Conservation (phyloP, 768 basidiomycete species). For the Termitomyces sp. region DNA sequence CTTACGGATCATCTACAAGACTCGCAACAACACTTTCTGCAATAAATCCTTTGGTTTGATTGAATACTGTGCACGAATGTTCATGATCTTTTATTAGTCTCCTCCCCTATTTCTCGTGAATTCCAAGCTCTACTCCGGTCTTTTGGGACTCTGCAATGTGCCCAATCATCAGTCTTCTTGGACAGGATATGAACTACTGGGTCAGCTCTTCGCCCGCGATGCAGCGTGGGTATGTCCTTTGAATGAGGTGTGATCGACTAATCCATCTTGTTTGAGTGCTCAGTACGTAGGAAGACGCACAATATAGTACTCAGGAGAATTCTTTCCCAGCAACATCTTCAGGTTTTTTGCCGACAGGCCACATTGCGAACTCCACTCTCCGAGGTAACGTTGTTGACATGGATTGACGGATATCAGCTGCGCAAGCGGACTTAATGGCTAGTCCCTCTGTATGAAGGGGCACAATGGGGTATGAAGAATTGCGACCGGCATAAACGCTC, state of each 20-base stretch:
- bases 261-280: neutral
- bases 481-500: neutral
- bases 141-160: slow-evolving; percentile 22
- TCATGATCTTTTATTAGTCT: neutral
- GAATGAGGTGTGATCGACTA: no score
- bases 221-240: neutral
- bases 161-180: neutral
- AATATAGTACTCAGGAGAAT: neutral
- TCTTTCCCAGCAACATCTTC: neutral
- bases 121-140: slow-evolving; percentile 35
- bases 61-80: neutral
- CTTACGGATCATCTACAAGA: neutral
- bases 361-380: neutral
- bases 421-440: neutral
- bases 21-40: neutral
- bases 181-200: neutral
- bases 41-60: neutral
- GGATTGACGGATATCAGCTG: neutral
- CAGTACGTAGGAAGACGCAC: neutral
- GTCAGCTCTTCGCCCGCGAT: neutral
- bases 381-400: neutral
- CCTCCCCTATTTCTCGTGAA: slow-evolving; percentile 3
- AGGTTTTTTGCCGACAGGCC: neutral
- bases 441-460: neutral
- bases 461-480: neutral